Percentiles rank a stretch among this genome's conserved stretches.
Evolutionary conservation across 208 protist species (phyloP).

Genomic region (Leishmania mexicana): DNA sequence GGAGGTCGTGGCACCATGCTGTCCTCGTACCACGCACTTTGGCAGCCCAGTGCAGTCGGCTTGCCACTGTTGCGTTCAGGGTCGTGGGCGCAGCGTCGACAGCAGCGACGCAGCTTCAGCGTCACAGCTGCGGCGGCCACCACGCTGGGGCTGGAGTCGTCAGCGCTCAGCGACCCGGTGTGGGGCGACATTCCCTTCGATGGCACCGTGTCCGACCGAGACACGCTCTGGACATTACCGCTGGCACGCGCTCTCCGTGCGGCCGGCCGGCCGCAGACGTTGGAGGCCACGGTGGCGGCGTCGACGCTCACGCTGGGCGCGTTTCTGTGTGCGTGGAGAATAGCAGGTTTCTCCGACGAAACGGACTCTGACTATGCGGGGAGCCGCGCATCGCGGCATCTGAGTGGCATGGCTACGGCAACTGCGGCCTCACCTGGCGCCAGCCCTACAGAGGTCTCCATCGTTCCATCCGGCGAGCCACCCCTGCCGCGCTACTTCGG

Average conservation of each 20-base stretch:
- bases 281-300: constrained; percentile 46
- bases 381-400: neutral
- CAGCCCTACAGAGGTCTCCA: neutral
- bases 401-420: neutral
- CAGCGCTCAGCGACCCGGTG: constrained; percentile 10
- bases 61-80: neutral
- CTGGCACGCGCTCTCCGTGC: constrained; percentile 22
- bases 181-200: constrained; percentile 7
- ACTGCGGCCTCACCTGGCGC: neutral
- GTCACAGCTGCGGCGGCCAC: neutral
- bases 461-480: neutral
- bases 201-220: constrained; percentile 8
- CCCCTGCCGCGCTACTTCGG: neutral
- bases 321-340: constrained; percentile 64
- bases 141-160: neutral
- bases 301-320: constrained; percentile 64
- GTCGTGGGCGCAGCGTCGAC: neutral
- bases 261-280: constrained; percentile 18
- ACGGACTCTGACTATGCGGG: neutral
- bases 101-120: neutral
- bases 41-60: constrained; percentile 4
- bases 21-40: constrained; percentile 14
- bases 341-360: constrained; percentile 11
- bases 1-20: neutral
- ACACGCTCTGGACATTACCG: constrained; percentile 31